Conservation (phyloP, 1,284 basidiomycete species). For the Ustilago trichophora region DNA sequence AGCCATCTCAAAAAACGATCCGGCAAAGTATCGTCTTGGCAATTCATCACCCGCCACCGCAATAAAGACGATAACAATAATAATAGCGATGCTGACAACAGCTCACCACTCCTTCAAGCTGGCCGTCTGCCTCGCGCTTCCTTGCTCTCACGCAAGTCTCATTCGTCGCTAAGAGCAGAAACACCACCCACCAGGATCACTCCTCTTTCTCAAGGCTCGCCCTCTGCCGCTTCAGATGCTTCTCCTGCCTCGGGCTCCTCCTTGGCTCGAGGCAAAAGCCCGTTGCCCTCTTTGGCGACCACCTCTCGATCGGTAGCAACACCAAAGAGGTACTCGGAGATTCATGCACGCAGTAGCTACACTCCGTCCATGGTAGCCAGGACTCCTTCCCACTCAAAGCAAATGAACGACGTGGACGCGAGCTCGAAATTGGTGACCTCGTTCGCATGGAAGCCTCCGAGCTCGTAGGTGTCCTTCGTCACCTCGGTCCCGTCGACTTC, state of each 20-base stretch:
- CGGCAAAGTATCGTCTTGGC: conserved; percentile 45
- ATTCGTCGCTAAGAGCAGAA: conserved; percentile 28
- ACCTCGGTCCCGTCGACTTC: conserved; percentile 58
- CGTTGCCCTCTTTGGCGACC: conserved; percentile 8
- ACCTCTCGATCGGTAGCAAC: conserved; percentile 22
- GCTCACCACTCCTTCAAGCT: conserved; percentile 37
- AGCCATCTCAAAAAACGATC: conserved; percentile 48
- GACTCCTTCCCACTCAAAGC: conserved; percentile 27
- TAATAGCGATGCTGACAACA: conserved; percentile 16
- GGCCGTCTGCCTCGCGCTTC: conserved; percentile 35
- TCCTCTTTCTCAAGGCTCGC: conserved; percentile 15
- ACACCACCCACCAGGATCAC: conserved; percentile 24
- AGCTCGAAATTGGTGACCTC: conserved; percentile 58
- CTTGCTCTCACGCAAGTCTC: conserved; percentile 31
- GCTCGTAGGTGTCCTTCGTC: conserved; percentile 59
- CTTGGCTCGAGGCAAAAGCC: conserved; percentile 18
- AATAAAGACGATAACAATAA: conserved; percentile 10
- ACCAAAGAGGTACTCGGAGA: conserved; percentile 38
- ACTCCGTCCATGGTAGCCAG: conserved; percentile 13
- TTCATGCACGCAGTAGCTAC: conserved; percentile 18
- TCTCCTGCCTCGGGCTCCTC: conserved; percentile 22
- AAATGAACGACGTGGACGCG: conserved; percentile 26
- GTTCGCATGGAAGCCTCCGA: conserved; percentile 54
- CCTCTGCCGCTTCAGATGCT: conserved; percentile 23
- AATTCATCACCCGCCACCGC: conserved; percentile 15